Percentiles rank a stretch among this genome's conserved stretches.
These are phyloP conservation scores for Phalaenopsis equestris DNA, from an alignment of 106 monocot species.

Conservation along the genomic window DNA sequence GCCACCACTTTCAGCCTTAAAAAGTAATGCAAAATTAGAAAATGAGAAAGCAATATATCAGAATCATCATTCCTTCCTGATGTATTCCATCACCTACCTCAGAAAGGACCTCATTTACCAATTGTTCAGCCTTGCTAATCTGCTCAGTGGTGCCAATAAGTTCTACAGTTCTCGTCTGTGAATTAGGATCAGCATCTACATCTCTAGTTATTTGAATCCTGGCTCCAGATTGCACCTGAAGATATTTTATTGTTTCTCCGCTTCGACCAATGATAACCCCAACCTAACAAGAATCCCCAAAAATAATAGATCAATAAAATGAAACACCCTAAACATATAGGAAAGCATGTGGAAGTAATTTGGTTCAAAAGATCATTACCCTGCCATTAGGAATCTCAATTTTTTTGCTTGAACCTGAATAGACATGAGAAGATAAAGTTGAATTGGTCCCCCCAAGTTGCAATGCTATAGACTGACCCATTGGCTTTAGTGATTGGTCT, in stretches of 20 bases:
- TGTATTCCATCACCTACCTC: slow-evolving; percentile 31
- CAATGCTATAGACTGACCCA: slow-evolving; percentile 16
- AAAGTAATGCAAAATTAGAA: not conserved
- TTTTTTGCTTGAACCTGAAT: slow-evolving; percentile 64
- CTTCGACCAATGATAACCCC: slow-evolving; percentile 92
- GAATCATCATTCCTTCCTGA: not conserved
- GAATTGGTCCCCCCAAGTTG: slow-evolving; percentile 11
- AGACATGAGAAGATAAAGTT: slow-evolving; percentile 12
- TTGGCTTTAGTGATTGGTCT: slow-evolving; percentile 25
- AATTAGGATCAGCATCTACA: slow-evolving; percentile 58
- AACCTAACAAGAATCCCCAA: slow-evolving; percentile 29
- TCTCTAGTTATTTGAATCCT: slow-evolving; percentile 89
- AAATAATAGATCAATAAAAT: not conserved
- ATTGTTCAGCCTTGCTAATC: slow-evolving; percentile 71
- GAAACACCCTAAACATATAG: not conserved
- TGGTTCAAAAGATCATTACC: slow-evolving; percentile 16
- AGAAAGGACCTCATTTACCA: slow-evolving; percentile 66
- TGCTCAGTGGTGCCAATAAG: slow-evolving; percentile 76
- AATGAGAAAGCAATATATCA: not conserved
- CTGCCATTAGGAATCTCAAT: slow-evolving; percentile 84
- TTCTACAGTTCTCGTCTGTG: slow-evolving; percentile 58
- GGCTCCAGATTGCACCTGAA: slow-evolving; percentile 81
- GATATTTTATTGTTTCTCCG: slow-evolving; percentile 82
- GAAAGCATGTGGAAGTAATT: not conserved
- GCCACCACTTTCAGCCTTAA: slow-evolving; percentile 75